phyloP scores from a whole-genome alignment of 169 alveolate genomes.

The Babesia gibsoni region DNA sequence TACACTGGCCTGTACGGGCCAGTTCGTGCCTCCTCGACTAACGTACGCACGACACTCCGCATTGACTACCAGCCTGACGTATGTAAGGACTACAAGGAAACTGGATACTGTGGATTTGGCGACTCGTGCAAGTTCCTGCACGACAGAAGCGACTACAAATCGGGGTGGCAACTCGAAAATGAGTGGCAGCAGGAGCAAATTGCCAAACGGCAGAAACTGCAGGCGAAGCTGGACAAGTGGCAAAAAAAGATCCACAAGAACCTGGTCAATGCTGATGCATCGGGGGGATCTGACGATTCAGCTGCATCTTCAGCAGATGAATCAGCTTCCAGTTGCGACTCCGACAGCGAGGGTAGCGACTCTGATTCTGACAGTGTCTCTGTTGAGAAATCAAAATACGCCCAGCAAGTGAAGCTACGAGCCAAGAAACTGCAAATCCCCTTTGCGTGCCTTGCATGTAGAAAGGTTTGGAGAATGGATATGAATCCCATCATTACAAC shows the following conservation, averaged over 20 bases:
- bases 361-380: constrained; percentile 36
- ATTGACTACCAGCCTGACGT: constrained; percentile 95
- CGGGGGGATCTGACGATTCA: constrained; percentile 39
- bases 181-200: constrained; percentile 88
- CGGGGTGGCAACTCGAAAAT: constrained; percentile 94
- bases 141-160: constrained; percentile 94
- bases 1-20: constrained; percentile 89
- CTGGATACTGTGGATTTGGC: constrained; percentile 98
- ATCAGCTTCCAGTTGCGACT: constrained; percentile 25
- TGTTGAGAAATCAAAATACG: constrained; percentile 25
- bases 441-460: constrained; percentile 82
- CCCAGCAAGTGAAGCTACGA: constrained; percentile 18
- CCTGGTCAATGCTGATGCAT: constrained; percentile 37
- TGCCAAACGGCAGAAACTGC: constrained; percentile 73
- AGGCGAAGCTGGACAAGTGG: constrained; percentile 71
- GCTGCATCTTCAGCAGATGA: constrained; percentile 41
- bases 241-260: constrained; percentile 64
- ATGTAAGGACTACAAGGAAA: constrained; percentile 96
- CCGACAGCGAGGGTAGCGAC: constrained; percentile 8
- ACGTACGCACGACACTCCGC: constrained; percentile 87
- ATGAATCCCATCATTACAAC: constrained; percentile 87
- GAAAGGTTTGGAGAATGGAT: constrained; percentile 72
- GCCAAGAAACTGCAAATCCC: constrained; percentile 66
- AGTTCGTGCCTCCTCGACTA: constrained; percentile 78
- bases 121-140: constrained; percentile 95